Percentiles rank a stretch among this genome's conserved stretches.
These are phyloP conservation scores for Crepidotus variabilis DNA, from an alignment of 768 basidiomycete genomes.

Conservation along the genomic window DNA sequence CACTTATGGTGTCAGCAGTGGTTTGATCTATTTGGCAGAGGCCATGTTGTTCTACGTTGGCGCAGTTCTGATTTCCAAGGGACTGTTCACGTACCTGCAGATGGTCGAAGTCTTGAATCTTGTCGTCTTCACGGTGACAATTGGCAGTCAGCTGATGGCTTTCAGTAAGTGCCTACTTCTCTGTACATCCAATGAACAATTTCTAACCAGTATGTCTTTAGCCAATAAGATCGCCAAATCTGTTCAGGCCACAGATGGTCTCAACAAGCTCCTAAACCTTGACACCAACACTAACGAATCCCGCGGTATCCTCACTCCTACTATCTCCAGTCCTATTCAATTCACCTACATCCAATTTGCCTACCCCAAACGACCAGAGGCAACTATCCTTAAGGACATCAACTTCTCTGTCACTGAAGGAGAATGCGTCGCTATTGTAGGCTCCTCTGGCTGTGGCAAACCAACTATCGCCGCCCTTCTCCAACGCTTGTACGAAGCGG, in stretches of 20 bases:
- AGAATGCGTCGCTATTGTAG: conserved; percentile 92
- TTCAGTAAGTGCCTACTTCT: conserved; percentile 64
- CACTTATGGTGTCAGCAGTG: conserved; percentile 75
- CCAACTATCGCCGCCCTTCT: conserved; percentile 85
- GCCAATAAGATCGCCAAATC: conserved; percentile 85
- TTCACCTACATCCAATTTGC: conserved; percentile 77
- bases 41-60: conserved; percentile 91
- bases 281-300: conserved; percentile 68
- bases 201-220: conserved; percentile 16
- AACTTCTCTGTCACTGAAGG: conserved; percentile 66
- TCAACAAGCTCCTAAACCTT: conserved; percentile 65
- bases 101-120: conserved; percentile 91
- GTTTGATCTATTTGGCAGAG: conserved; percentile 85
- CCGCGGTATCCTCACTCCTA: conserved; percentile 60
- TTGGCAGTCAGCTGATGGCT: conserved; percentile 87
- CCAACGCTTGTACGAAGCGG: conserved; percentile 86
- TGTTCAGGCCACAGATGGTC: conserved; percentile 77
- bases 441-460: conserved; percentile 90
- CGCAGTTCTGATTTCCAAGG: conserved; percentile 73
- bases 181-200: conserved; percentile 2
- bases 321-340: conserved; percentile 61
- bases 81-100: conserved; percentile 80
- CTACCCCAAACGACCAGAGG: conserved; percentile 79
- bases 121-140: conserved; percentile 90
- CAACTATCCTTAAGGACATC: conserved; percentile 64